Percentiles rank a stretch among this genome's conserved stretches.
Evolutionary conservation across 2,329 filamentous ascomycete genomes (phyloP).

Genomic region (Claviceps humidiphila): DNA sequence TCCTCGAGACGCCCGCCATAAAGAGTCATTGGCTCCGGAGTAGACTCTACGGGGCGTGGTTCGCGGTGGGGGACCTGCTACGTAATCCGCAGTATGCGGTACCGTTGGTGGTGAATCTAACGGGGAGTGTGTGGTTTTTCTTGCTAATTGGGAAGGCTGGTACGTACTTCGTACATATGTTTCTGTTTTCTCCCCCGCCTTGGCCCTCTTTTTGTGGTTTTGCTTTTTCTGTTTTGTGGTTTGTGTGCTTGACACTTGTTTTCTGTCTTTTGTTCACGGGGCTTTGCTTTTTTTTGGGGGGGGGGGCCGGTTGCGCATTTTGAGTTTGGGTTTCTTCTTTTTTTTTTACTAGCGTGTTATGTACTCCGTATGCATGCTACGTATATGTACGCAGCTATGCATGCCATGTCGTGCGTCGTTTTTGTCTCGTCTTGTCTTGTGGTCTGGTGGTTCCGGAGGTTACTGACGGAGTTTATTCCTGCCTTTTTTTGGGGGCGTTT

Average conservation of each 20-base stretch:
- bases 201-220: not conserved
- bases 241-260: not conserved
- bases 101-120: conserved; percentile 75
- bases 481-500: too few relatives aligned
- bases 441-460: not conserved
- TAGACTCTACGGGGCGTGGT: conserved; percentile 52
- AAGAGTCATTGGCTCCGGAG: conserved; percentile 46
- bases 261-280: too few relatives aligned
- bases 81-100: conserved; percentile 72
- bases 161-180: conserved; percentile 40
- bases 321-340: not conserved
- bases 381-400: too few relatives aligned
- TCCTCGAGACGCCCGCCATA: conserved; percentile 38
- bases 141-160: conserved; percentile 83
- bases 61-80: conserved; percentile 65
- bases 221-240: too few relatives aligned
- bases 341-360: too few relatives aligned
- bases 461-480: not conserved
- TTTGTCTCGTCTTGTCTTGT: not conserved
- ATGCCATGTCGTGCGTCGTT: too few relatives aligned
- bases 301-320: not conserved
- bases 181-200: not conserved
- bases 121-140: conserved; percentile 94
- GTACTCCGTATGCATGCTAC: too few relatives aligned
- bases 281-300: not conserved